Percentiles rank a stretch among this genome's conserved stretches.
These are phyloP conservation scores for Ascoidea asiatica DNA, from an alignment of 805 yeast species.

Conservation along the genomic window DNA sequence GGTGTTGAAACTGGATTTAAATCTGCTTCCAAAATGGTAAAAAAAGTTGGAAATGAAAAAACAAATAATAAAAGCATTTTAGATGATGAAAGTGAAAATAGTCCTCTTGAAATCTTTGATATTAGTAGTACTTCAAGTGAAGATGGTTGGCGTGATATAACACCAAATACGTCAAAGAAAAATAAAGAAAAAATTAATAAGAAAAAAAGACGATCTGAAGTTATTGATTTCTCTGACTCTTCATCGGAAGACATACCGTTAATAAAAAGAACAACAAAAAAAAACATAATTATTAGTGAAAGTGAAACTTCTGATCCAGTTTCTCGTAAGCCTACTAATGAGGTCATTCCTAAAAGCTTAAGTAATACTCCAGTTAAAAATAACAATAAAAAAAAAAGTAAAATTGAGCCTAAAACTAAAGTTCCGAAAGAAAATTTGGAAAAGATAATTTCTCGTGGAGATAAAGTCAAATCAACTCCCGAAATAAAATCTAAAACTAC, in stretches of 20 bases:
- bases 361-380: no score
- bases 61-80: neutral
- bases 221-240: constrained; percentile 3
- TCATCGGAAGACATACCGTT: neutral
- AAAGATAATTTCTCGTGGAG: no score
- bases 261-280: neutral
- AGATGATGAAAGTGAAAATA: neutral
- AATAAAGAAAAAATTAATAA: neutral
- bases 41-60: constrained; percentile 12
- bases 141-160: no score
- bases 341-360: no score
- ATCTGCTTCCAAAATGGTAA: constrained; percentile 34
- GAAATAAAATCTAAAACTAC: no score
- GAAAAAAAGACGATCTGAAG: constrained; percentile 1
- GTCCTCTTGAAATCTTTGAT: neutral
- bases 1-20: constrained; percentile 53
- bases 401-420: no score
- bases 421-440: no score
- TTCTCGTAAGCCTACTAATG: no score
- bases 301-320: no score
- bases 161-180: neutral
- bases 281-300: no score
- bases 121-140: neutral
- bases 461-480: no score
- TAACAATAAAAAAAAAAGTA: no score